phyloP scores from a whole-genome alignment of 371 early-diverging fungal genomes.

The Umbelopsis sp. region DNA sequence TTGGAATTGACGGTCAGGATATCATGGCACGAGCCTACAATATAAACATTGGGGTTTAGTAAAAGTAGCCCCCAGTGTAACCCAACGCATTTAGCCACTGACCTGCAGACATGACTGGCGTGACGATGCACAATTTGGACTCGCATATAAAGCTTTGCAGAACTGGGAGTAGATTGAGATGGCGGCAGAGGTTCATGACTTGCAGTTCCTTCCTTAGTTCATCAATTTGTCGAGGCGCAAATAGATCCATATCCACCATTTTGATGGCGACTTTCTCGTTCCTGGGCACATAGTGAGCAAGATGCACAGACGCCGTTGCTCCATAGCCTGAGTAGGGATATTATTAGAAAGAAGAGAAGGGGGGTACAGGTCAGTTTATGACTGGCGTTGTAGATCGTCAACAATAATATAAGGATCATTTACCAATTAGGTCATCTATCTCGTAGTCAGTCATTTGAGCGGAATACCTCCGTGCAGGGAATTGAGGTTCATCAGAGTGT shows the following conservation, averaged over 20 bases:
- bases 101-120: constrained; percentile 71
- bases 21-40: constrained; percentile 47
- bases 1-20: constrained; percentile 29
- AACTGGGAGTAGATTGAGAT: constrained; percentile 67
- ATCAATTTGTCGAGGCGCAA: constrained; percentile 33
- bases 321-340: constrained; percentile 34
- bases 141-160: constrained; percentile 67
- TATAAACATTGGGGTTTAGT: background rate
- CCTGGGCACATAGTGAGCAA: constrained; percentile 38
- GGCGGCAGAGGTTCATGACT: constrained; percentile 73
- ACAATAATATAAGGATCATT: constrained; percentile 5
- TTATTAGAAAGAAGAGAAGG: constrained; percentile 10
- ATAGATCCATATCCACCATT: constrained; percentile 33
- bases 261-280: constrained; percentile 44
- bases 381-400: constrained; percentile 14
- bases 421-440: constrained; percentile 19
- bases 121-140: constrained; percentile 66
- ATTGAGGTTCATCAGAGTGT: background rate
- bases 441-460: constrained; percentile 8
- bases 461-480: constrained; percentile 17
- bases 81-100: constrained; percentile 11
- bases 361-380: background rate
- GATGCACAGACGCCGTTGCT: constrained; percentile 46
- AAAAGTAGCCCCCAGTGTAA: background rate
- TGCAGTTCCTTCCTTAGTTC: constrained; percentile 64